Conservation (phyloP, 164 flowering plant genomes). For the Vitis rotundifolia region DNA sequence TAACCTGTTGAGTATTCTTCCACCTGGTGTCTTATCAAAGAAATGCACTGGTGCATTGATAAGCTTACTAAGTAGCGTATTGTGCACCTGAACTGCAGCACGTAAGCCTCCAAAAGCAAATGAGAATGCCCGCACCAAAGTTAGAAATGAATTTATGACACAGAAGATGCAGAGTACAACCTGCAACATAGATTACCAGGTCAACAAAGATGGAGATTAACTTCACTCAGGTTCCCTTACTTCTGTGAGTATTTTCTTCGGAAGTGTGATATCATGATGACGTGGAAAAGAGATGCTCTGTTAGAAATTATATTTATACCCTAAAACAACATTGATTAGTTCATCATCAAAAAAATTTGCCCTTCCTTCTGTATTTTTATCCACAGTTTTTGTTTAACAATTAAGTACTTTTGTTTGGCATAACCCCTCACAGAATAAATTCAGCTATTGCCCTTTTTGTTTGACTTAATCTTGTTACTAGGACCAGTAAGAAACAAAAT, state of each 20-base stretch:
- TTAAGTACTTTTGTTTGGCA: no score
- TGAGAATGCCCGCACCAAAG: constrained; percentile 85
- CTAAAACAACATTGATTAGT: no score
- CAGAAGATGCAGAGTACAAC: constrained; percentile 69
- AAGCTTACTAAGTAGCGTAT: constrained; percentile 58
- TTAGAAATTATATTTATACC: no score
- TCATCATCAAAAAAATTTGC: no score
- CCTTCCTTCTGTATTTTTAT: no score
- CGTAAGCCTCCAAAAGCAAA: constrained; percentile 94
- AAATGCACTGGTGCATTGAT: constrained; percentile 69
- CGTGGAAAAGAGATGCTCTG: background rate
- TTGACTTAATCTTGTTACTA: no score
- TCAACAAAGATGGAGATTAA: background rate
- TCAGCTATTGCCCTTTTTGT: no score
- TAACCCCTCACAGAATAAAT: no score
- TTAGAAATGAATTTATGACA: constrained; percentile 63
- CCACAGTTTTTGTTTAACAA: no score
- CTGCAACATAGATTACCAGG: constrained; percentile 38
- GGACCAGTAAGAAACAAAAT: no score
- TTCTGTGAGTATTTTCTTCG: background rate
- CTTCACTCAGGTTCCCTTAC: background rate
- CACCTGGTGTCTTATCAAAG: constrained; percentile 91
- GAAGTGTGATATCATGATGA: background rate
- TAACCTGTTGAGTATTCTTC: constrained; percentile 94
- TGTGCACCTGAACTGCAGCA: constrained; percentile 82